phyloP scores from a whole-genome alignment of 805 yeast genomes.

The Starmerella sirachaensis region DNA sequence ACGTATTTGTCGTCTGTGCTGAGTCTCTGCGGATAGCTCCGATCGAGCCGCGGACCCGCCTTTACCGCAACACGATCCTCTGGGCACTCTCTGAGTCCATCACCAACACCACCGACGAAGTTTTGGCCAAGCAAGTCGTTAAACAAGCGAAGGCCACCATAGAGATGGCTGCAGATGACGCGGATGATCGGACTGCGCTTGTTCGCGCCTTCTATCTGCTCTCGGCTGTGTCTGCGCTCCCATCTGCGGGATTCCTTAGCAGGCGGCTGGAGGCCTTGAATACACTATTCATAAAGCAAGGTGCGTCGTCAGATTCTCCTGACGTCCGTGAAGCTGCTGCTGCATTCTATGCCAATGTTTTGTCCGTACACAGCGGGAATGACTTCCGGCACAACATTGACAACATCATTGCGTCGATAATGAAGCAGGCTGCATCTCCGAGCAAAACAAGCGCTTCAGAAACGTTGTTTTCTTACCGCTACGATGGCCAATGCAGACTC shows the following conservation, averaged over 20 bases:
- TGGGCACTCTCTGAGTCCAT: constrained; percentile 18
- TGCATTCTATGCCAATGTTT: constrained; percentile 22
- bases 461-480: too few species aligned
- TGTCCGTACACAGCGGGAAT: not conserved
- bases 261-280: constrained; percentile 23
- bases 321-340: constrained; percentile 27
- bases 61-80: constrained; percentile 19
- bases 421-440: not conserved
- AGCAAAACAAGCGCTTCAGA: too few species aligned
- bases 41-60: constrained; percentile 2
- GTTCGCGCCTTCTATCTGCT: constrained; percentile 23
- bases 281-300: constrained; percentile 19
- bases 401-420: not conserved
- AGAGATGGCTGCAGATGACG: constrained; percentile 24
- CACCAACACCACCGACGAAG: constrained; percentile 26
- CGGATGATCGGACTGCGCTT: constrained; percentile 24
- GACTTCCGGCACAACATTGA: constrained; percentile 7
- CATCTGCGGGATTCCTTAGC: constrained; percentile 6
- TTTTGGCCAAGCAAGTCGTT: constrained; percentile 26
- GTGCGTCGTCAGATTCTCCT: constrained; percentile 20
- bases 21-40: constrained; percentile 18
- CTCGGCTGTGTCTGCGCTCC: constrained; percentile 17
- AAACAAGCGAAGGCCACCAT: constrained; percentile 24
- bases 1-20: constrained; percentile 17
- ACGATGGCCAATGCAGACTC: not conserved